phyloP scores from a whole-genome alignment of 345 rosid genomes.

The Fremontodendron californicum region DNA sequence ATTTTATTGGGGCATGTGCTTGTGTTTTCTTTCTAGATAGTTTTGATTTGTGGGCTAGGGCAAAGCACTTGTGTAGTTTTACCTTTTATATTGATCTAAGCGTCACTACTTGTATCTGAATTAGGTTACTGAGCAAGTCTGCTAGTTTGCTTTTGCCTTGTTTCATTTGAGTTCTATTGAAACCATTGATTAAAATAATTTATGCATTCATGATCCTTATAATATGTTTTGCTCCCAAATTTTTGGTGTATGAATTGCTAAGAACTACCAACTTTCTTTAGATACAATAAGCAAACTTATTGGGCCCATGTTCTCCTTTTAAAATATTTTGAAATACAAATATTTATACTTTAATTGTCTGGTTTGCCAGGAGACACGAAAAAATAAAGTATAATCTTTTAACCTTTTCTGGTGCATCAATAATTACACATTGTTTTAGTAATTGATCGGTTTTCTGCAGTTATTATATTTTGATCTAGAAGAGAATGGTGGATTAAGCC shows the following conservation, averaged over 20 bases:
- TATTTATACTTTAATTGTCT: not conserved
- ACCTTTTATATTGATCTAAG: not conserved
- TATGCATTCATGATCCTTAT: not conserved
- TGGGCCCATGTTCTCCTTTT: not conserved
- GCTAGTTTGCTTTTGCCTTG: not conserved
- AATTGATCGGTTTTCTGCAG: constrained; percentile 53
- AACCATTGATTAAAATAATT: not conserved
- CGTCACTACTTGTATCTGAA: not conserved
- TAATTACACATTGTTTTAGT: constrained; percentile 3
- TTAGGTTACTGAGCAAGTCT: not conserved
- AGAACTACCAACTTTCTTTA: not conserved
- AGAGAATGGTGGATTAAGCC: constrained; percentile 77
- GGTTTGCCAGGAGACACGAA: not conserved
- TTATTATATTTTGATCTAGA: constrained; percentile 85
- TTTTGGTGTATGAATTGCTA: not conserved
- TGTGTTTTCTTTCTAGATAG: not conserved
- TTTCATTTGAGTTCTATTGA: not conserved
- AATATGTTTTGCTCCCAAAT: not conserved
- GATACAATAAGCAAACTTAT: not conserved
- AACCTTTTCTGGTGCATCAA: not conserved
- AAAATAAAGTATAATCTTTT: not conserved
- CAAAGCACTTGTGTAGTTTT: not conserved
- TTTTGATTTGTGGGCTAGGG: not conserved
- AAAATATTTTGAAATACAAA: not conserved
- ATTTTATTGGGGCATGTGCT: not conserved